phyloP scores from a whole-genome alignment of 2,329 filamentous ascomycete species.

The Salinomyces thailandicus region DNA sequence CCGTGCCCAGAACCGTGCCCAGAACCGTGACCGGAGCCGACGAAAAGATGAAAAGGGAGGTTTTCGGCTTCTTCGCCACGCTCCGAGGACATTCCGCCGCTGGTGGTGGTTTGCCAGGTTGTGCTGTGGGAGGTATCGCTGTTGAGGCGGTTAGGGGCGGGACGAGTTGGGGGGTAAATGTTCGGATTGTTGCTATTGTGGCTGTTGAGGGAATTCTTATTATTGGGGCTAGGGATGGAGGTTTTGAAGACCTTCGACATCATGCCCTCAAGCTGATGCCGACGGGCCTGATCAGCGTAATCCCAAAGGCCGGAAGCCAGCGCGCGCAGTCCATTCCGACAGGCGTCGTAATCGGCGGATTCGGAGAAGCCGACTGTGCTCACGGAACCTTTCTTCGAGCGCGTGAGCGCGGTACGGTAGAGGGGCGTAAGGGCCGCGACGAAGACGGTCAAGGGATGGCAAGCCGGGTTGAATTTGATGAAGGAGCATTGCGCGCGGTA shows the following conservation, averaged over 20 bases:
- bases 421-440: slow-evolving; percentile 5
- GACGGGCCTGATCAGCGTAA: neutral
- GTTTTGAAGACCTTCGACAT: neutral
- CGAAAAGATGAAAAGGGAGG: too few species aligned
- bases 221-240: too few species aligned
- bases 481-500: neutral
- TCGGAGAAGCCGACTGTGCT: neutral
- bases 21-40: too few species aligned
- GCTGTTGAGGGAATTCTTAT: too few species aligned
- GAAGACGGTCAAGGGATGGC: slow-evolving; percentile 5
- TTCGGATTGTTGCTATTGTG: too few species aligned
- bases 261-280: neutral
- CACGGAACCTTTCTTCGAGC: neutral
- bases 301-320: neutral
- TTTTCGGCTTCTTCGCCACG: neutral
- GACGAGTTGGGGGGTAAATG: neutral
- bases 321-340: neutral
- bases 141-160: neutral
- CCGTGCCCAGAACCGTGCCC: too few species aligned
- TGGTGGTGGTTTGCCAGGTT: neutral
- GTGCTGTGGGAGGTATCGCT: neutral
- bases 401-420: slow-evolving; percentile 2
- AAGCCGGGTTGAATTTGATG: slow-evolving; percentile 4
- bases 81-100: neutral
- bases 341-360: neutral